Evolutionary conservation across 1,139 yeast genomes (phyloP).

Genomic region (Geotrichum carabidarum): DNA sequence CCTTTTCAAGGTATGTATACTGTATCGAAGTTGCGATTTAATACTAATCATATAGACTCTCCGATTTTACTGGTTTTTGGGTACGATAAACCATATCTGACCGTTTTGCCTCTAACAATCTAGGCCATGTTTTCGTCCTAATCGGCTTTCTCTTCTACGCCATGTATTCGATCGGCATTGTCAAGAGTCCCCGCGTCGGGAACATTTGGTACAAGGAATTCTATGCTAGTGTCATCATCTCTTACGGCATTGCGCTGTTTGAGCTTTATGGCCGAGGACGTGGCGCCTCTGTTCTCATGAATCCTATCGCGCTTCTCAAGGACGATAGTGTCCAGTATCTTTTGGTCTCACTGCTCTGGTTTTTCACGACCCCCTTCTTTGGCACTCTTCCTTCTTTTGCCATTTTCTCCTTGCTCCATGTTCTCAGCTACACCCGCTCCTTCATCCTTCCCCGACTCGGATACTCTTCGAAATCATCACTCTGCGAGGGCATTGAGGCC

Average conservation of each 20-base stretch:
- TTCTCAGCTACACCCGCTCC: constrained; percentile 58
- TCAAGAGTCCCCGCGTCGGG: constrained; percentile 31
- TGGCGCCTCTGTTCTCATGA: constrained; percentile 22
- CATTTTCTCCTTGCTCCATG: constrained; percentile 69
- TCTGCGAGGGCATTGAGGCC: constrained; percentile 44
- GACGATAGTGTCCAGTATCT: constrained; percentile 71
- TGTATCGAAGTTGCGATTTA: neutral
- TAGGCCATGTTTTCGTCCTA: constrained; percentile 62
- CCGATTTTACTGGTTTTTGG: constrained; percentile 20
- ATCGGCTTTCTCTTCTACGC: constrained; percentile 51
- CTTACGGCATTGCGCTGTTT: constrained; percentile 72
- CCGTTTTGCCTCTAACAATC: constrained; percentile 4
- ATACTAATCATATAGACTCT: constrained; percentile 10
- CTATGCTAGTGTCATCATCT: constrained; percentile 59
- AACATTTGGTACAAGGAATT: constrained; percentile 55
- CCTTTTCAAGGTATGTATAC: neutral
- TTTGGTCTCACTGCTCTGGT: constrained; percentile 53
- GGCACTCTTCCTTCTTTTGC: constrained; percentile 61
- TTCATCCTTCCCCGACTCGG: constrained; percentile 64
- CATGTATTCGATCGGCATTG: constrained; percentile 42
- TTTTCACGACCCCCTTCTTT: constrained; percentile 49
- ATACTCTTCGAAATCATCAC: constrained; percentile 41
- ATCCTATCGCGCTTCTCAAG: constrained; percentile 38
- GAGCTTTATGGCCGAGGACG: constrained; percentile 42
- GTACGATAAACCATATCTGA: constrained; percentile 2